Evolutionary conservation across 768 basidiomycete genomes (phyloP), one percentile per base, ranked within the genome.

Genomic region (Amanita thiersii): DNA sequence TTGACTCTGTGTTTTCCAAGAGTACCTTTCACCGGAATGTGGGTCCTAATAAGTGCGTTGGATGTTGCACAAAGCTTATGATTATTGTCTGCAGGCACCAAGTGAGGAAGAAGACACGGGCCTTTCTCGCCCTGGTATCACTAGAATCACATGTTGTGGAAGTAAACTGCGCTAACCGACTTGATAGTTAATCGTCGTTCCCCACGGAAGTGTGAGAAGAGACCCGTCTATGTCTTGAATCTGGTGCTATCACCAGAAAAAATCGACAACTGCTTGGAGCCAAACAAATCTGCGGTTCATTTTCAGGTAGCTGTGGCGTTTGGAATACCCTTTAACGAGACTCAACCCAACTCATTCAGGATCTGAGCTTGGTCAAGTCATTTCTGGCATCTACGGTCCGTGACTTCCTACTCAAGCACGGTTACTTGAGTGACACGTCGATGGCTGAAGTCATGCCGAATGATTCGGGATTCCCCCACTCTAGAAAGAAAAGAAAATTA

Each of bases 201-300:
- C 24, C 86, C 90, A 23, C 77, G 83, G 29, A 90, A 86, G 60
- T 58, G 64, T 17, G 88, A 90, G 54, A 80, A 79, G 58, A 77
- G 76, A 56, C 80, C 91, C 3, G 77, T 91, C 46, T 97, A 86
- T 56, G 82, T 91, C 34, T 64, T 98, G 35, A 80, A 87, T 54
- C 54, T 98, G 45, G 68, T 64, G 6, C 61, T 92, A 14, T 79
- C 88, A 32, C 62, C 77, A 2, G 61, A 65, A 18, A 65, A 79
- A 19, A 65, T 96, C 6, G 90, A 96, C 53, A 82, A 85, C 43
- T 77, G 77, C 45, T 54, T 91, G 20, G 89, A 87, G 49, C 88
- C 91, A n/a, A 65, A 75, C 12, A 93, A 92, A 63, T 63, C 66
- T 3, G 53, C 64, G 4, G 66, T 92, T 23, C 73, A 81, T 42